Conservation (phyloP, 2,329 filamentous ascomycete species). For the Plectosphaerella plurivora region DNA sequence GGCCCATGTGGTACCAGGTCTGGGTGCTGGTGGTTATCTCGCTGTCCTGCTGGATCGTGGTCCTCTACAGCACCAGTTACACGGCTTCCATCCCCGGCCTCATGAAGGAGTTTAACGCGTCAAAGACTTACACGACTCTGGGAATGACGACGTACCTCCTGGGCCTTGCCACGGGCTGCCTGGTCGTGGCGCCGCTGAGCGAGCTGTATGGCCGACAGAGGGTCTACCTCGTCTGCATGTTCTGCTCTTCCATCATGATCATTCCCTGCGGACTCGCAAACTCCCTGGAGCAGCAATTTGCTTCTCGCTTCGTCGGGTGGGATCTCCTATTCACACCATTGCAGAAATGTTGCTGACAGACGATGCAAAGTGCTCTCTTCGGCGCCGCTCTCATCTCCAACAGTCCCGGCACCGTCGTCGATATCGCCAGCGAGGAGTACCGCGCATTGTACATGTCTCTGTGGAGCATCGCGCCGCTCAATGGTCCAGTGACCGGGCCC, state of each 20-base stretch:
- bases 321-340: slow-evolving; percentile 15
- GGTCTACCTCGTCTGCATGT: slow-evolving; percentile 66
- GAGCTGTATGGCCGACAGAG: slow-evolving; percentile 64
- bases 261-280: slow-evolving; percentile 68
- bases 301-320: slow-evolving; percentile 68
- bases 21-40: slow-evolving; percentile 41
- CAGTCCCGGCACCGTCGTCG: slow-evolving; percentile 75
- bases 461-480: slow-evolving; percentile 81
- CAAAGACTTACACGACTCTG: slow-evolving; percentile 60
- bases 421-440: slow-evolving; percentile 76
- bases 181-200: slow-evolving; percentile 70
- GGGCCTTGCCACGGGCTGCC: slow-evolving; percentile 66
- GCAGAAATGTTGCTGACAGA: neutral
- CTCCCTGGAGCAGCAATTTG: slow-evolving; percentile 63
- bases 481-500: slow-evolving; percentile 58
- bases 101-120: slow-evolving; percentile 58
- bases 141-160: slow-evolving; percentile 76
- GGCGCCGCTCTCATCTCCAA: slow-evolving; percentile 81
- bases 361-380: slow-evolving; percentile 40
- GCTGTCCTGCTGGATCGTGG: slow-evolving; percentile 45
- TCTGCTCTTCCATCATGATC: slow-evolving; percentile 62
- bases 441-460: slow-evolving; percentile 79
- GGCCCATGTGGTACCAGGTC: slow-evolving; percentile 47
- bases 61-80: slow-evolving; percentile 75
- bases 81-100: slow-evolving; percentile 68